These are phyloP conservation scores for Panus rudis DNA, from an alignment of 768 basidiomycete species.

Conservation along the genomic window DNA sequence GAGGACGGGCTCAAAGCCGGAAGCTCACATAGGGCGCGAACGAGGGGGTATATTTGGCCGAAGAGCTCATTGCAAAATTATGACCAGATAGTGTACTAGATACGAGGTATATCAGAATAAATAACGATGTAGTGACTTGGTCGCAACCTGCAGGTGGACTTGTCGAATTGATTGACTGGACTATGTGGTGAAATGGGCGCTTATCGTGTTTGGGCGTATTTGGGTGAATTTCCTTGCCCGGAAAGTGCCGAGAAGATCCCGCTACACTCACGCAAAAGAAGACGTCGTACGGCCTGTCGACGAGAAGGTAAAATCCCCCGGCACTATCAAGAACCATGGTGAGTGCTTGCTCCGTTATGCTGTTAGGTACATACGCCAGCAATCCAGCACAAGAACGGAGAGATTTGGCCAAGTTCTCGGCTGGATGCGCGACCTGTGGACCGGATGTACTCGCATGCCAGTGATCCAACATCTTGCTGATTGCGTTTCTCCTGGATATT, in stretches of 20 bases:
- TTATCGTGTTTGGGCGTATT: neutral
- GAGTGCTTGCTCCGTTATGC: slow-evolving; percentile 16
- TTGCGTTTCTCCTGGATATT: slow-evolving; percentile 11
- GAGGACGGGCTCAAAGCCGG: neutral
- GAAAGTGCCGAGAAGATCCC: neutral
- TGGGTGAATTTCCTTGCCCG: neutral
- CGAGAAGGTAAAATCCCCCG: slow-evolving; percentile 24
- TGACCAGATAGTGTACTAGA: no score
- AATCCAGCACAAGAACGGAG: slow-evolving; percentile 4
- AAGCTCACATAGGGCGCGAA: slow-evolving; percentile 54
- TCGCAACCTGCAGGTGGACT: no score
- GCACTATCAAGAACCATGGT: slow-evolving; percentile 24
- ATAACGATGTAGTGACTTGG: neutral
- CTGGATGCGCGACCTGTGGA: slow-evolving; percentile 25
- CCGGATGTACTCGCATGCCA: slow-evolving; percentile 26
- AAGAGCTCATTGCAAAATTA: slow-evolving; percentile 25
- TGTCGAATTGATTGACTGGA: no score
- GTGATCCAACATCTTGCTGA: slow-evolving; percentile 9
- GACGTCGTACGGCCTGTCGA: slow-evolving; percentile 18
- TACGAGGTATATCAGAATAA: neutral
- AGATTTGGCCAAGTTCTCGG: slow-evolving; percentile 11
- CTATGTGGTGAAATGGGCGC: no score
- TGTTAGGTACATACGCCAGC: slow-evolving; percentile 9
- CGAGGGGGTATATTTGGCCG: slow-evolving; percentile 40
- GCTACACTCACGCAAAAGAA: neutral